Evolutionary conservation across 768 basidiomycete species (phyloP), one percentile per base, ranked within the genome.

Genomic region (Epithele typhae): DNA sequence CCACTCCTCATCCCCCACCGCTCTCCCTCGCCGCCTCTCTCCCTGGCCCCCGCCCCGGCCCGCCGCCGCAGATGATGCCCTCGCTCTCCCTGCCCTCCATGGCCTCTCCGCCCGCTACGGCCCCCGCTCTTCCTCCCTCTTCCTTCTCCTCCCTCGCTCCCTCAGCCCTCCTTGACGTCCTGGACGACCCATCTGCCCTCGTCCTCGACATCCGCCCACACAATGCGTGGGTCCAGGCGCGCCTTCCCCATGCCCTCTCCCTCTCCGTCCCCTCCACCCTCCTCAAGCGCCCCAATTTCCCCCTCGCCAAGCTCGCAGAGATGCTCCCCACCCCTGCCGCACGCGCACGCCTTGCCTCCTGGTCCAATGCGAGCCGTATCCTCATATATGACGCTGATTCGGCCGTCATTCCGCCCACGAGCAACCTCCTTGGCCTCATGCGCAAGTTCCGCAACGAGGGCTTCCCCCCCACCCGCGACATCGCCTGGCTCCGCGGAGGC

Each of bases 221-320:
- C 65, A 83, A 84, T 15, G 79, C 84, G 6, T 85, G 80, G 63
- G 66, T 79, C 5, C 59, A 75, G 8, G 81, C 82, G 19, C 84
- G 92, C 40, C 56, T 96, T 24, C 75, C 76, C 33, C 58, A 66
- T 39, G 84, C 92, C 7, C 70, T 96, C 43, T 91, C 91, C 39
- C 78, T 98, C 52, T 89, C 88, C 38, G 88, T 96, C 5, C 94
- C 95, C 1, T 92, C 94, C 3, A 97, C 93, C 0, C 83, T 97
- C 18, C 83, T 98, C 61, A 92, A 92, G 53, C 83, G 94, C 0
- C 92, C 92, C 1, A 74, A 84, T 3, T 95, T 92, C 69, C 84
- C 88, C 22, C 75, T 95, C 8, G 72, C 80, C 34, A 82, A 82
- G 34, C 76, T 98, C 22, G 69, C 78, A 6, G 79, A 80, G 22